These are phyloP conservation scores for Mychonastes homosphaera DNA, from an alignment of 139 green algal species.

Conservation along the genomic window DNA sequence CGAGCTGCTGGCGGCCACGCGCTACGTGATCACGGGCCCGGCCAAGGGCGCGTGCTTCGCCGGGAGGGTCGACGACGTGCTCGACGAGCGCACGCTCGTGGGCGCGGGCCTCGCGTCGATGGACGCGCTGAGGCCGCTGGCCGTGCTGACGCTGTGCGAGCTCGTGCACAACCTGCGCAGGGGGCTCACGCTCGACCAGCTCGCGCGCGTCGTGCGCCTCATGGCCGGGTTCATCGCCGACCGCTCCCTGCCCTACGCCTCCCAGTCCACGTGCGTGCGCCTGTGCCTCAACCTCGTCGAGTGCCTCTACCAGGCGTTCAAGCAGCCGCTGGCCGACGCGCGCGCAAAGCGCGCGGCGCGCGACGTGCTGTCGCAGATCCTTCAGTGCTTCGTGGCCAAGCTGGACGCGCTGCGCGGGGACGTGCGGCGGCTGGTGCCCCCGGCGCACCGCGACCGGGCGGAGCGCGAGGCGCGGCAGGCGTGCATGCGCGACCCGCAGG, in stretches of 20 bases:
- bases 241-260: conserved; percentile 31
- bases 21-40: conserved; percentile 42
- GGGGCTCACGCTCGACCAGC: conserved; percentile 51
- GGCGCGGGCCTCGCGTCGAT: conserved; percentile 51
- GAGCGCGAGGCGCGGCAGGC: conserved; percentile 9
- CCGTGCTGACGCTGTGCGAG: conserved; percentile 20
- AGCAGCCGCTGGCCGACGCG: conserved; percentile 7
- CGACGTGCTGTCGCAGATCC: conserved; percentile 58
- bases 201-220: conserved; percentile 53
- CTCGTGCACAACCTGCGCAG: conserved; percentile 37
- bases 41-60: conserved; percentile 11
- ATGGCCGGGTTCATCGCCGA: conserved; percentile 37
- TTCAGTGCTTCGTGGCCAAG: conserved; percentile 73
- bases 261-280: conserved; percentile 70
- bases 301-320: conserved; percentile 49
- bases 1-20: conserved; percentile 71
- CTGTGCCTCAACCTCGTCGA: conserved; percentile 84
- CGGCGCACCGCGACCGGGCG: conserved; percentile 8
- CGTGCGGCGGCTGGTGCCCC: conserved; percentile 6
- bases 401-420: conserved; percentile 40
- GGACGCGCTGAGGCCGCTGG: conserved; percentile 64
- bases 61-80: conserved; percentile 42
- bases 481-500: conserved; percentile 18
- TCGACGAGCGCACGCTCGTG: conserved; percentile 69
- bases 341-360: conserved; percentile 18